Conservation (phyloP, 2,329 filamentous ascomycete species). For the Nothophoma quercina region DNA sequence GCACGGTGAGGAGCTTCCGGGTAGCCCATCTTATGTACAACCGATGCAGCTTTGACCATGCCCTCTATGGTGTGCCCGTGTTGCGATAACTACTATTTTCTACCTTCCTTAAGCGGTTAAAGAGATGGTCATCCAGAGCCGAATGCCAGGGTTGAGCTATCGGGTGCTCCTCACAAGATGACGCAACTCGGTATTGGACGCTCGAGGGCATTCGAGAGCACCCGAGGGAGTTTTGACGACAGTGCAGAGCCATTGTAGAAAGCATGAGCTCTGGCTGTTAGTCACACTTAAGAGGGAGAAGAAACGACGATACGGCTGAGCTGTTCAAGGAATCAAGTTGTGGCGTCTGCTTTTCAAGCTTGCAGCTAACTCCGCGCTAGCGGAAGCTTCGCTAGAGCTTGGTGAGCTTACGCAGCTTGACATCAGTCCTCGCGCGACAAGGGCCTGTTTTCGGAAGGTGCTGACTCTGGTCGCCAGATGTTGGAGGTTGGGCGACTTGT, state of each 20-base stretch:
- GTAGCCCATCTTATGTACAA: conserved; percentile 1
- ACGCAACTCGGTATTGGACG: neutral
- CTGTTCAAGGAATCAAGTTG: too few species aligned
- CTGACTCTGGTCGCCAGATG: neutral
- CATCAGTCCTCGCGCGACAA: neutral
- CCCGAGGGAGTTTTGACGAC: too few species aligned
- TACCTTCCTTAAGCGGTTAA: conserved; percentile 29
- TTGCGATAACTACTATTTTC: conserved; percentile 11
- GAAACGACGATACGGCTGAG: neutral
- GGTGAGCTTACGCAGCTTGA: conserved; percentile 15
- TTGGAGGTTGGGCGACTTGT: too few species aligned
- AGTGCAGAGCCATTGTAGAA: too few species aligned
- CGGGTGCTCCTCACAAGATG: neutral
- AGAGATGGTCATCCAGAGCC: conserved; percentile 1
- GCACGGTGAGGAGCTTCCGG: too few species aligned
- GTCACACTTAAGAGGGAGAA: neutral
- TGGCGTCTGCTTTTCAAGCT: neutral
- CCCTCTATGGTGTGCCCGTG: neutral
- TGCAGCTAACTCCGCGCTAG: conserved; percentile 11
- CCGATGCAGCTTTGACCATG: neutral
- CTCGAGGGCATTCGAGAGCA: too few species aligned
- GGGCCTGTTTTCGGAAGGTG: neutral
- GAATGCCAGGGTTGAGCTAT: conserved; percentile 6
- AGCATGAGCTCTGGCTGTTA: too few species aligned
- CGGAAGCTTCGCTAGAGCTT: conserved; percentile 16